Base-by-base conservation (phyloP, 2,329 filamentous ascomycete species). In the Arachnomyces sp. region DNA sequence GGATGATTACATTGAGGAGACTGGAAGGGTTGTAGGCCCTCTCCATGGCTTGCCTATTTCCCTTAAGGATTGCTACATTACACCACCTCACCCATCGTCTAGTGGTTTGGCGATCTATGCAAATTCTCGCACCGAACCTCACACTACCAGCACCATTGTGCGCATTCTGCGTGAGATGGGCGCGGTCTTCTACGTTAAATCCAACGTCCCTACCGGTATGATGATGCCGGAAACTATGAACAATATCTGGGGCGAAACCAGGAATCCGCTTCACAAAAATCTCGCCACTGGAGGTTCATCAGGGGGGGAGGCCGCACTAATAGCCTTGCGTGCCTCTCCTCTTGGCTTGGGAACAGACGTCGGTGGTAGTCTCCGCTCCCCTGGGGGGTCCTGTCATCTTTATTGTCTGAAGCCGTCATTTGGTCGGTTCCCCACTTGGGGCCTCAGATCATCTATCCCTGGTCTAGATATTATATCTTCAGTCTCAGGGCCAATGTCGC, bases 231-330 rank as follows among this genome's bases (percentile, higher is more conserved):
- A 73, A 43, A 64, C 59, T 2, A 66, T 71, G 49, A 73, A 72
- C 52, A 69, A 72, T 41, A 50, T 66, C 29, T 67, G 61, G 40
- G 63, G 62, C 6, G 58, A 61, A 3, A 61, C 65, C 0, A 45
- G 71, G n/a, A 72, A 73, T 44, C 66, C 70, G 1, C 50, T 60
- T 28, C 69, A 72, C 40, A 56, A 50, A 4, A 49, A 53, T 3
- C 53, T 71, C 7, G 72, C 70, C 2, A 62, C 67, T 3, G 70
- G 70, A 3, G 70, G 70, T n/a, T 66, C 61, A 43, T 66, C 63
- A 3, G 70, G 70, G 15, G 70, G 70, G 7, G 70, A 73, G 52
- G 69, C 66, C n/a, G 69, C 69, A 3, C 52, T 74, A 7, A 41
- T 73, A 1, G 67, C 63, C 0, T 5, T 25, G 20, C 20, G 20